Base-by-base conservation (phyloP, 1,139 yeast genomes). In the Blastobotrys petasosporus region DNA sequence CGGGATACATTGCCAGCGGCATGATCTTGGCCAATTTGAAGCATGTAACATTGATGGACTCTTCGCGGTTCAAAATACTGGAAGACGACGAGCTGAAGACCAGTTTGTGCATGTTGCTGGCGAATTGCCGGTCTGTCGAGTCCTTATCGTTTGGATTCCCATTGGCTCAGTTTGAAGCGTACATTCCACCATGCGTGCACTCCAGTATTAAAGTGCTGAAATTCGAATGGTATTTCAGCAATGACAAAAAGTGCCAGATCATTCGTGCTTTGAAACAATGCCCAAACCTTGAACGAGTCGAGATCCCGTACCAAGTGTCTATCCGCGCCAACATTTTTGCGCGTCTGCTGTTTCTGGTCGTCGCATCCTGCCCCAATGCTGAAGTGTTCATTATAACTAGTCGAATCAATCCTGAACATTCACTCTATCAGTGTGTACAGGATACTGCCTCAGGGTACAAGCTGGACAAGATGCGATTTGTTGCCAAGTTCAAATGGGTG, bases 1-100 rank as follows among this genome's bases (percentile, higher is more conserved):
- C 20, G 2, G 46, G 46, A 15, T 39, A 30, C 32, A 44, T 39
- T 28, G 16, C 39, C 13, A 16, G 36, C 7, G 43, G 43, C n/a
- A n/a, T 44, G 25, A 16, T 35, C 16, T 44, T 44, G 28, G 17
- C 36, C 10, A 39, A 44, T 12, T 17, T 44, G 12, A 28, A 34
- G 30, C 13, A 12, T 10, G 9, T 43, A 15, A 25, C 15, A 28
- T 30, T 37, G n/a, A 28, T 25, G 12, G 39, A 37, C 39, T 28
- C 39, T 6, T 23, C 15, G 7, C n/a, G 15, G 39, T 37, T 25
- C 12, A 28, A 13, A 7, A 28, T 28, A 2, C 32, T 30, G n/a
- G 20, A 30, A 2, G 25, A 31, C 16, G 11, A 23, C 16, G 15
- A 8, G 8, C 17, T 39, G n/a, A 36, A 39, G 20, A 13, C 31